A percentile compares a stretch with the other conserved stretches of the same genome.
phyloP scores from a whole-genome alignment of 1,139 yeast genomes.

The Hyphopichia fennica region DNA sequence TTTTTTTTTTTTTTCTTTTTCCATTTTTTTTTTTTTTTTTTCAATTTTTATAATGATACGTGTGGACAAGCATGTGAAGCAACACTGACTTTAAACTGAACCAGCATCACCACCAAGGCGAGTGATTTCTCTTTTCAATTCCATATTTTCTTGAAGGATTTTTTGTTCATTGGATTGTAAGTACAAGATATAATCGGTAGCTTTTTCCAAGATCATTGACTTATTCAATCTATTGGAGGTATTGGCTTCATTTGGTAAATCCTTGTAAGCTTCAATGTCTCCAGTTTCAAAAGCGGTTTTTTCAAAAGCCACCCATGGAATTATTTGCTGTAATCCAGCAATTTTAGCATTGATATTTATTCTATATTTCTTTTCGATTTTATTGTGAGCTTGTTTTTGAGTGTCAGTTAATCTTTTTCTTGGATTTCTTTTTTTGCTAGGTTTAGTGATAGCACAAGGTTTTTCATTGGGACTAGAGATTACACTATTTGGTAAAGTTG shows the following conservation, averaged over 20 bases:
- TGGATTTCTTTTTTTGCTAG: constrained; percentile 44
- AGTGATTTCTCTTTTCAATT: constrained; percentile 12
- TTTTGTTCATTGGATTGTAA: constrained; percentile 46
- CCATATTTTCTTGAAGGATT: constrained; percentile 26
- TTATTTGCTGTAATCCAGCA: constrained; percentile 61
- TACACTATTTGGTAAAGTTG: neutral
- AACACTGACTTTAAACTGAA: too few species aligned
- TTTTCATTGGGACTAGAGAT: neutral
- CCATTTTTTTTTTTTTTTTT: too few species aligned
- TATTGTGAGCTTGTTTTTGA: constrained; percentile 72
- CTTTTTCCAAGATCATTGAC: constrained; percentile 65
- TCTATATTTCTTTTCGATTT: constrained; percentile 69
- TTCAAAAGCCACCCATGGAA: constrained; percentile 63
- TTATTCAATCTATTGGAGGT: constrained; percentile 48
- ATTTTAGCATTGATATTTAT: constrained; percentile 73
- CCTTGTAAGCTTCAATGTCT: constrained; percentile 15
- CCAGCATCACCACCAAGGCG: constrained; percentile 4
- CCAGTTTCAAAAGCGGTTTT: constrained; percentile 59
- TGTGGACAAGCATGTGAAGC: too few species aligned
- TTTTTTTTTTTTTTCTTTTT: too few species aligned
- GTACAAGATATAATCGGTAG: constrained; percentile 57
- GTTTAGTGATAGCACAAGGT: constrained; percentile 8
- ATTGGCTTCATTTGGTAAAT: constrained; percentile 13
- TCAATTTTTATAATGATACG: too few species aligned
- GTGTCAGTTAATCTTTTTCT: constrained; percentile 58